phyloP scores from a whole-genome alignment of 169 alveolate genomes.

The Plasmodium chabaudi region DNA sequence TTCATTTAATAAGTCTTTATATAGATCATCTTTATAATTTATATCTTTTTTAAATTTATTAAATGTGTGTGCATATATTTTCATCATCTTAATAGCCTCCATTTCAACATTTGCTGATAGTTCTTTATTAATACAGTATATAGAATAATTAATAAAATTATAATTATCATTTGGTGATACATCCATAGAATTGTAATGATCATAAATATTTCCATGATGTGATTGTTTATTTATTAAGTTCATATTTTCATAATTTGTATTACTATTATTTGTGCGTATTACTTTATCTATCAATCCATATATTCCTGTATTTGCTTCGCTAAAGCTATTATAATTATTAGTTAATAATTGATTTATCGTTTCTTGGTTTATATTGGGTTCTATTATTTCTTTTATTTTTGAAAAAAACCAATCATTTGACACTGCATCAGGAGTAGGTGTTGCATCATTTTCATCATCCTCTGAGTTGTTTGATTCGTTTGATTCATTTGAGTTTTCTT shows the following conservation, averaged over 20 bases:
- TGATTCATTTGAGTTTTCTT: background rate
- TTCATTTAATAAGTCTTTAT: constrained; percentile 39
- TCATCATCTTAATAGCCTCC: constrained; percentile 72
- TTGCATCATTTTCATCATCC: background rate
- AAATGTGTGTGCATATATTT: constrained; percentile 35
- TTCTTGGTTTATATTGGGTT: constrained; percentile 62
- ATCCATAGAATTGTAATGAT: constrained; percentile 59
- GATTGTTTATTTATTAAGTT: no score
- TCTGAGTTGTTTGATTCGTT: background rate
- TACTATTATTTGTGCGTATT: constrained; percentile 25
- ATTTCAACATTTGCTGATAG: constrained; percentile 54
- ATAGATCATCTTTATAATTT: constrained; percentile 47
- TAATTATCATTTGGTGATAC: constrained; percentile 29
- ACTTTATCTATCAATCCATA: constrained; percentile 46
- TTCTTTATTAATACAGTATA: constrained; percentile 72
- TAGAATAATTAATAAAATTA: constrained; percentile 57
- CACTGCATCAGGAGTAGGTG: background rate
- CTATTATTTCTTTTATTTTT: constrained; percentile 57
- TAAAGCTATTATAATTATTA: constrained; percentile 62
- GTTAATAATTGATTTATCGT: constrained; percentile 49
- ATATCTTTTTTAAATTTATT: constrained; percentile 56
- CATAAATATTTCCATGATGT: background rate
- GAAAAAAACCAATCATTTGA: constrained; percentile 65
- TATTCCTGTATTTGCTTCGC: constrained; percentile 70
- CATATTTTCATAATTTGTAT: constrained; percentile 3